Evolutionary conservation across 2,329 filamentous ascomycete species (phyloP).

Genomic region (Aspergillus terreus): DNA sequence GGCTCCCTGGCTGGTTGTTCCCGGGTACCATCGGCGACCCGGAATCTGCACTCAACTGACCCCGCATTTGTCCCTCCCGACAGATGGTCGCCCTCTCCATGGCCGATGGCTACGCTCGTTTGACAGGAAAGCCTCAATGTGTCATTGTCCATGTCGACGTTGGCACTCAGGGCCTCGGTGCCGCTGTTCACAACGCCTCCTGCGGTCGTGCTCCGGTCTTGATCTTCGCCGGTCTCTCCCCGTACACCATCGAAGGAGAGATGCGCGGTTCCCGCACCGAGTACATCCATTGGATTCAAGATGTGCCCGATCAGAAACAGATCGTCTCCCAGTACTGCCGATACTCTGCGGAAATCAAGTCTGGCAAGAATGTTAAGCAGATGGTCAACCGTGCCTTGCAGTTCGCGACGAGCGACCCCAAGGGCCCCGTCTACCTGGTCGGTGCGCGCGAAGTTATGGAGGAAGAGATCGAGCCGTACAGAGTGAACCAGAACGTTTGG

Average conservation of each 20-base stretch:
- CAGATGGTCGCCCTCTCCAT: constrained; percentile 82
- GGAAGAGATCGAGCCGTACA: constrained; percentile 72
- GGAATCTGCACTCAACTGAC: constrained; percentile 6
- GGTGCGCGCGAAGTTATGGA: constrained; percentile 82
- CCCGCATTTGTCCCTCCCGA: constrained; percentile 9
- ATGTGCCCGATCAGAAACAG: constrained; percentile 75
- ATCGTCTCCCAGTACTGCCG: constrained; percentile 83
- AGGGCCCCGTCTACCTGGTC: constrained; percentile 75
- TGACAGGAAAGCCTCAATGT: constrained; percentile 69
- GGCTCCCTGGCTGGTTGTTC: constrained; percentile 7
- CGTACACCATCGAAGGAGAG: constrained; percentile 74
- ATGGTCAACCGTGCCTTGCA: constrained; percentile 81
- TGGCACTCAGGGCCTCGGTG: constrained; percentile 73
- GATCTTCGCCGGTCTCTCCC: constrained; percentile 74
- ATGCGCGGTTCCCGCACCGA: constrained; percentile 73
- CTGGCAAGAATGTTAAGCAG: constrained; percentile 81
- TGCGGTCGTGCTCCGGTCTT: constrained; percentile 70
- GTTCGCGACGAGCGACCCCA: constrained; percentile 72
- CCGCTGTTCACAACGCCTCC: constrained; percentile 75
- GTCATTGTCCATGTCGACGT: constrained; percentile 81
- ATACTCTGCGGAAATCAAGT: constrained; percentile 78
- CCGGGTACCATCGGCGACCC: constrained; percentile 5
- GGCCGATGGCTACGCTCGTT: constrained; percentile 74
- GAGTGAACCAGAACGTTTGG: constrained; percentile 67
- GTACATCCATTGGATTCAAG: constrained; percentile 84